Evolutionary conservation across 129 eudicot genomes (phyloP), one percentile per base, ranked within the genome.

Genomic region (Kitagawia praeruptora): DNA sequence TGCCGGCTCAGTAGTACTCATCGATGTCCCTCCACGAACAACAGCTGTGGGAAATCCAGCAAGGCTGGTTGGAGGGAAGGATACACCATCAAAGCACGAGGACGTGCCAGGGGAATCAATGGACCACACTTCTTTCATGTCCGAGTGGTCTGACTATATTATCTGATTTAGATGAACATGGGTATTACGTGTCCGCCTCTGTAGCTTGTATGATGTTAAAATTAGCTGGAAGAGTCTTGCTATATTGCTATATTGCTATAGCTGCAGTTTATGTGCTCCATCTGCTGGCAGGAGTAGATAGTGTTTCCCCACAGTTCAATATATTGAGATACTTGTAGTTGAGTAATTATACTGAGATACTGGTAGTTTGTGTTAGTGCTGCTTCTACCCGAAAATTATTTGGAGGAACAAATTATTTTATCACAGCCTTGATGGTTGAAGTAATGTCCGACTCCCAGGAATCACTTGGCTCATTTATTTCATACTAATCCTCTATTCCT

Each of bases 1-100:
- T 54, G 96, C 93, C 6, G 96, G 98, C 23, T 90, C 98, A 8
- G 90, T 93, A 82, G 98, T 93, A 53, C 56, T 93, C 81, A 93
- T 88, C 23, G 89, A 90, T 25, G 98, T 93, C 75, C 98, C 96
- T 4, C 87, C 96, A 70, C 81, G 90, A 72, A 90, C 96, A 18
- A 93, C 96, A 0, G 96, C 92, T 1, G 98, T 93, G n/a, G 98
- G 98, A 67, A 93, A 90, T 84, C 98, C 98, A 19, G 98, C 98
- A 4, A 87, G 91, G 83, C 54, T 93, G 82, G 87, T 90, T 10
- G 98, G 91, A 76, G 98, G 92, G 49, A 89, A 85, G 64, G 89
- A 89, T 77, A 79, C 76, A 11, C 93, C 89, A 2, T 80, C 85
- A 27, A 79, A 81, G 86, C 88, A 82, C 45, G 96, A 87, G 41